Conservation (phyloP, 192 early-diverging fungal genomes). For the Coemansia sp. region DNA sequence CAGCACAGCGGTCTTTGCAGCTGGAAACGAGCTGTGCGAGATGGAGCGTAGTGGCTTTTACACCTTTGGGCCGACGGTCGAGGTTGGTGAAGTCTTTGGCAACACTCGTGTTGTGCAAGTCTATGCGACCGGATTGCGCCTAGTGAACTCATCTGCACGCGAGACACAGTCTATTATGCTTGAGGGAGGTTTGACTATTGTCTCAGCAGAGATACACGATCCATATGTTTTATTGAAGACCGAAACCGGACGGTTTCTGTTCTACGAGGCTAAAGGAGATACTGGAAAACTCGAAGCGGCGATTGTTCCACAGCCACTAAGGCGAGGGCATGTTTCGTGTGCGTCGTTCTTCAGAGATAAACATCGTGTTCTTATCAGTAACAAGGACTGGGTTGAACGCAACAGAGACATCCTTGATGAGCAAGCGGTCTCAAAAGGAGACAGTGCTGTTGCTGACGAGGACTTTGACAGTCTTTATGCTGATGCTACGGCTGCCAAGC, state of each 20-base stretch:
- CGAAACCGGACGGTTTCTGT: conserved; percentile 61
- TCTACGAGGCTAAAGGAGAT: conserved; percentile 62
- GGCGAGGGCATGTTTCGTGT: conserved; percentile 11
- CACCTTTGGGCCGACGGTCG: conserved; percentile 73
- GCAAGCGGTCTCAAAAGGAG: neutral
- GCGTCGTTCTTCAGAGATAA: conserved; percentile 44
- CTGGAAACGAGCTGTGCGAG: conserved; percentile 83
- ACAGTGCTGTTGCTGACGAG: conserved; percentile 10
- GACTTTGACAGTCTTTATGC: conserved; percentile 46
- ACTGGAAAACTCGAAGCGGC: conserved; percentile 29
- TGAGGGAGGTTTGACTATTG: conserved; percentile 51
- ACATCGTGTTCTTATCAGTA: conserved; percentile 27
- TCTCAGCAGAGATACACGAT: conserved; percentile 74
- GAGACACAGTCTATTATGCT: conserved; percentile 31
- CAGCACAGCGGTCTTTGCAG: conserved; percentile 63
- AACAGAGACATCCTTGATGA: conserved; percentile 19
- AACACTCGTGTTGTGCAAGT: conserved; percentile 83
- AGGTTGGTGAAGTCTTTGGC: conserved; percentile 68
- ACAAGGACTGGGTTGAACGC: conserved; percentile 36
- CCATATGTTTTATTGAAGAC: conserved; percentile 78
- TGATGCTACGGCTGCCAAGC: conserved; percentile 18
- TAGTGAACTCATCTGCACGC: conserved; percentile 61
- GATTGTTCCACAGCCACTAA: conserved; percentile 11
- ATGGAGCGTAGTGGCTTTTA: conserved; percentile 72
- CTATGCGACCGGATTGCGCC: conserved; percentile 66